phyloP scores from a whole-genome alignment of 2,329 filamentous ascomycete genomes.

The Sporothrix sp. region DNA sequence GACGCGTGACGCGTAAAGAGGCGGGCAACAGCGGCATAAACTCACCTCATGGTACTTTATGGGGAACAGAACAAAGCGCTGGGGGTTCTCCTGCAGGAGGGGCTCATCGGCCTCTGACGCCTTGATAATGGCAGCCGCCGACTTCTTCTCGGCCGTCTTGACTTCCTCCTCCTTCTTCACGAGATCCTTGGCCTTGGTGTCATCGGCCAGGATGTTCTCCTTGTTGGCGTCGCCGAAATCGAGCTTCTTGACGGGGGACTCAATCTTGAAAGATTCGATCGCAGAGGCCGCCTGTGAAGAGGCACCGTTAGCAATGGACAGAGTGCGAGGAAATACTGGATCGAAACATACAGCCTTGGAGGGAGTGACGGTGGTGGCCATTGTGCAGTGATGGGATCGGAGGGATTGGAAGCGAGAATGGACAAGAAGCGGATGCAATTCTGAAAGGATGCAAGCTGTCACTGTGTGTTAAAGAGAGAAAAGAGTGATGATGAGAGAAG shows the following conservation, averaged over 20 bases:
- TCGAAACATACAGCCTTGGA: constrained; percentile 25
- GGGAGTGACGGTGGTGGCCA: constrained; percentile 49
- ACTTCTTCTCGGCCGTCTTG: constrained; percentile 37
- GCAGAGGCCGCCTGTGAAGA: constrained; percentile 65
- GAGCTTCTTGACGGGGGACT: constrained; percentile 85
- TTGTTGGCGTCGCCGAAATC: constrained; percentile 66
- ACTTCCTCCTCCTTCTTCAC: constrained; percentile 43
- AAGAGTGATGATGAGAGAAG: constrained; percentile 8
- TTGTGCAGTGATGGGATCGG: constrained; percentile 33
- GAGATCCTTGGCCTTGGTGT: constrained; percentile 32
- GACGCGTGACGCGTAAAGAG: constrained; percentile 30
- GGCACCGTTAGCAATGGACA: constrained; percentile 29
- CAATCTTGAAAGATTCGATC: constrained; percentile 84
- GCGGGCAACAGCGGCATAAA: constrained; percentile 19
- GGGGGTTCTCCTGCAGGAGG: constrained; percentile 86
- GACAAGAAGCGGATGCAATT: background rate
- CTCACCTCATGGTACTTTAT: constrained; percentile 99
- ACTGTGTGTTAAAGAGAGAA: background rate
- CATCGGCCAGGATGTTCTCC: constrained; percentile 59
- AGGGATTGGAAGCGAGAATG: background rate
- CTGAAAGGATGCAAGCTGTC: too few relatives aligned
- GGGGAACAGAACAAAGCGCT: constrained; percentile 94
- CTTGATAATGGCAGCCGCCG: constrained; percentile 46
- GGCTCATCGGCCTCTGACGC: constrained; percentile 74
- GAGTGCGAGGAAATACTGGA: background rate